Percentiles rank a stretch among this genome's conserved stretches.
Conservation (phyloP, 345 rosid genomes). For the Rhodamnia argentea region DNA sequence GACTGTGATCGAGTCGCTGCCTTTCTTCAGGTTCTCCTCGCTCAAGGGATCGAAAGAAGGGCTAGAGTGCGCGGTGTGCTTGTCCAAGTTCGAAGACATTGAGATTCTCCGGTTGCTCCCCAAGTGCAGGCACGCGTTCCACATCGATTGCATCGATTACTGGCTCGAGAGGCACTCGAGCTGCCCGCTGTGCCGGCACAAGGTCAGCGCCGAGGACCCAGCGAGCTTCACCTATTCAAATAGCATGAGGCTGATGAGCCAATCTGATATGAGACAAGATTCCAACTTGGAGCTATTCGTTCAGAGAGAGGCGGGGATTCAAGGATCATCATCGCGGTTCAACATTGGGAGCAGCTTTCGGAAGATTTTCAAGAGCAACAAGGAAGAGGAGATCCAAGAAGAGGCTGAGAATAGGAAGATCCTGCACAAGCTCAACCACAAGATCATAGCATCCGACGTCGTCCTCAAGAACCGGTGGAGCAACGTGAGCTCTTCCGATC, state of each 20-base stretch:
- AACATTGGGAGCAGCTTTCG: conserved; percentile 70
- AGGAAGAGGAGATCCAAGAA: conserved; percentile 15
- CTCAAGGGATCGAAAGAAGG: conserved; percentile 69
- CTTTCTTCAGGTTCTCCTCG: conserved; percentile 76
- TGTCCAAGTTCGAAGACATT: conserved; percentile 69
- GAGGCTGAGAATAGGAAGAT: conserved; percentile 2
- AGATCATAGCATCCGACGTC: conserved; percentile 62
- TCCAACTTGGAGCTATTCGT: conserved; percentile 51
- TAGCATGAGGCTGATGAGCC: conserved; percentile 49
- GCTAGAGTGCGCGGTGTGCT: conserved; percentile 80
- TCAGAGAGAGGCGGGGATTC: conserved; percentile 48
- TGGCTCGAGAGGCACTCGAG: conserved; percentile 92
- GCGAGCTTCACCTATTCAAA: conserved; percentile 36
- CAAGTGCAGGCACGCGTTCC: conserved; percentile 80
- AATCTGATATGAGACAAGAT: conserved; percentile 34
- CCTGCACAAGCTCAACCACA: conserved; percentile 59
- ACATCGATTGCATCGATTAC: conserved; percentile 68
- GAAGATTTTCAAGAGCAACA: conserved; percentile 20
- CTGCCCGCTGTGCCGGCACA: conserved; percentile 75
- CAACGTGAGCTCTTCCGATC: conserved; percentile 69
- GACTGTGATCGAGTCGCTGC: conserved; percentile 66
- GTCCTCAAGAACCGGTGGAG: conserved; percentile 82
- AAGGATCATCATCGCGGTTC: conserved; percentile 62
- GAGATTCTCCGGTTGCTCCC: conserved; percentile 77
- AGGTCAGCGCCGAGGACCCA: conserved; percentile 43